Evolutionary conservation across 139 green algal genomes (phyloP).

Genomic region (Trebouxia sp.): DNA sequence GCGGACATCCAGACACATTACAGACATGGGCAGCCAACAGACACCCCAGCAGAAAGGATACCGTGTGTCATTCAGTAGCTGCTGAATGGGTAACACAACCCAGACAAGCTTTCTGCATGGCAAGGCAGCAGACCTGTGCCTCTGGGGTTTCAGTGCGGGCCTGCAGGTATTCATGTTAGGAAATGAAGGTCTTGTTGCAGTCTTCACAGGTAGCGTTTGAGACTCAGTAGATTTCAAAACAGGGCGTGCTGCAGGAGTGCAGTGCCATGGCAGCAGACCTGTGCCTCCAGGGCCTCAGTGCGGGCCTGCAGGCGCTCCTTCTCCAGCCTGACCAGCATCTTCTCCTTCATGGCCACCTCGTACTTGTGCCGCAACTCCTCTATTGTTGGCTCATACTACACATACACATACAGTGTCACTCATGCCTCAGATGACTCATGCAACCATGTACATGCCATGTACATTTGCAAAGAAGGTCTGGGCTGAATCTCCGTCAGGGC

Average conservation of each 20-base stretch:
- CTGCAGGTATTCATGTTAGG: constrained; percentile 58
- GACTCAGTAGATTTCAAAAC: no score
- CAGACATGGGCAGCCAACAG: no score
- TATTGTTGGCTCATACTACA: constrained; percentile 85
- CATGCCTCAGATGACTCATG: neutral
- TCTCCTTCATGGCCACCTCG: constrained; percentile 85
- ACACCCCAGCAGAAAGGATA: no score
- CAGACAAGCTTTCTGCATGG: neutral
- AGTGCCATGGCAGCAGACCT: no score
- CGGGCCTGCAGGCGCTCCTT: constrained; percentile 57
- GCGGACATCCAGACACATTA: no score
- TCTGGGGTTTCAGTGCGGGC: constrained; percentile 40
- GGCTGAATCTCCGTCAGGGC: no score
- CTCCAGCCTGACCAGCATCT: constrained; percentile 77
- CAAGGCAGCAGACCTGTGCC: constrained; percentile 27
- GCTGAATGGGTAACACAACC: neutral
- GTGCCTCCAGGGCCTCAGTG: constrained; percentile 45
- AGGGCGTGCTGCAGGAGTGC: no score
- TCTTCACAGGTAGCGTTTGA: no score
- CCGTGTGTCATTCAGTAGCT: no score
- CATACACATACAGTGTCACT: neutral
- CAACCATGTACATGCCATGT: no score
- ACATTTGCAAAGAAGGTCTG: no score
- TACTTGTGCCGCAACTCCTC: constrained; percentile 85
- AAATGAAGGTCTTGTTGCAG: no score